Evolutionary conservation across 345 rosid genomes (phyloP).

Genomic region (Combretum micranthum): DNA sequence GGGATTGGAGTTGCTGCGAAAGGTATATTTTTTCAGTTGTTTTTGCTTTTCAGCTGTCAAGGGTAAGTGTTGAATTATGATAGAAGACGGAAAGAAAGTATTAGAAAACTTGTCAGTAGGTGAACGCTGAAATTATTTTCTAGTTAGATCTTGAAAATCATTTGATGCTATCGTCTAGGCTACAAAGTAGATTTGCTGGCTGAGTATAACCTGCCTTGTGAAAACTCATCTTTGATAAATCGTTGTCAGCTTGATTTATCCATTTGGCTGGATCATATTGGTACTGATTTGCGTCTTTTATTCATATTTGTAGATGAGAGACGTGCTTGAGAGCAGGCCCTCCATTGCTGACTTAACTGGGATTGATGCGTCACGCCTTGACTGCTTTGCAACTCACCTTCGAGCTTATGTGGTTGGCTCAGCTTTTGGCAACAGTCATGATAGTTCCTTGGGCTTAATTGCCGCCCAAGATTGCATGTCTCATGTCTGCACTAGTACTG

Average conservation of each 20-base stretch:
- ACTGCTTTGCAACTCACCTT: conserved; percentile 78
- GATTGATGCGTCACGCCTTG: conserved; percentile 78
- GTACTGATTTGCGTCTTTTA: background rate
- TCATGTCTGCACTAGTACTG: conserved; percentile 11
- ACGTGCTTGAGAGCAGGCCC: conserved; percentile 73
- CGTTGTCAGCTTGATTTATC: too few relatives aligned
- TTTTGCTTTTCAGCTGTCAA: too few relatives aligned
- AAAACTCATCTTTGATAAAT: too few relatives aligned
- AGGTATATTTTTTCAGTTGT: conserved; percentile 34
- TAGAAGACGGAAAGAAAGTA: too few relatives aligned
- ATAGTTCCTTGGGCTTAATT: conserved; percentile 15
- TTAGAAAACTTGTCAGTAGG: too few relatives aligned
- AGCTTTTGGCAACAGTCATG: conserved; percentile 25
- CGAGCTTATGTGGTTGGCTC: conserved; percentile 74
- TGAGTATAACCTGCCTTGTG: too few relatives aligned
- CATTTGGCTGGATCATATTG: background rate
- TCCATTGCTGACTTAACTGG: conserved; percentile 88
- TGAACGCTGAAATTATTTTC: too few relatives aligned
- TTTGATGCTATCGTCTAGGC: too few relatives aligned
- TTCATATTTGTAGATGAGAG: conserved; percentile 52
- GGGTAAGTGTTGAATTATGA: too few relatives aligned
- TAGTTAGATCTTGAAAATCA: too few relatives aligned
- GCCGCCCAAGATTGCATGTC: conserved; percentile 13
- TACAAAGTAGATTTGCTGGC: too few relatives aligned
- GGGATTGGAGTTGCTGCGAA: conserved; percentile 74